Evolutionary conservation across 1,139 yeast species (phyloP), one percentile per base, ranked within the genome.

Genomic region (Debaryomyces subglobosus): DNA sequence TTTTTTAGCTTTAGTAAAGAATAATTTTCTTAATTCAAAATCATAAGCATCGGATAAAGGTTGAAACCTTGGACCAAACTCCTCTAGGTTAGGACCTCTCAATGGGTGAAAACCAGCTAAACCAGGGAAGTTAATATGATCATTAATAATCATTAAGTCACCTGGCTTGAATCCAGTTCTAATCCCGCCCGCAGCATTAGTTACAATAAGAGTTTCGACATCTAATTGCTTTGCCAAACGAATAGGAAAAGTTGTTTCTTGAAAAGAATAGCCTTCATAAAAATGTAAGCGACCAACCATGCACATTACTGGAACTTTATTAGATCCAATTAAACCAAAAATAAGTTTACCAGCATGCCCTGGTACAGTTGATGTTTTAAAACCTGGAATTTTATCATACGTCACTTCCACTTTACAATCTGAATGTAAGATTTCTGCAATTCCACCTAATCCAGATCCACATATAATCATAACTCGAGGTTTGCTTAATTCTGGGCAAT

Each of bases 181-280:
- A 38, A 87, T 68, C 0, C 97, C 97, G 32, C 98, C 99, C 2
- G 97, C 96, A 1, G 98, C 98, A 67, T 94, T 94, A 21, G 98
- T 94, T 3, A 85, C 96, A 29, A 94, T 74, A 39, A 92, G 72
- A 4, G 76, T 74, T 38, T 74, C 66, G 33, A 86, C 82, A 0
- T 86, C 89, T 57, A 92, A 69, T 33, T 73, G 65, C 49, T 82
- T 77, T 50, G 96, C 84, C 25, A 88, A 85, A 52, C 98, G 79
- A 18, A 94, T 77, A 0, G 98, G 97, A 65, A 90, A 88, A 0
- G 92, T 89, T 1, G 96, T 86, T 51, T 88, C 88, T 53, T 81
- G 82, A 58, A 91, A 81, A 16, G 82, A 77, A 66, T 90, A 87
- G 1, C 99, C 98, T 67, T 94, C 98, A 61, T 94, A 94, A 54